phyloP scores from a whole-genome alignment of 228 moss, liverwort and hornwort species.

The Sphagnum fallax region DNA sequence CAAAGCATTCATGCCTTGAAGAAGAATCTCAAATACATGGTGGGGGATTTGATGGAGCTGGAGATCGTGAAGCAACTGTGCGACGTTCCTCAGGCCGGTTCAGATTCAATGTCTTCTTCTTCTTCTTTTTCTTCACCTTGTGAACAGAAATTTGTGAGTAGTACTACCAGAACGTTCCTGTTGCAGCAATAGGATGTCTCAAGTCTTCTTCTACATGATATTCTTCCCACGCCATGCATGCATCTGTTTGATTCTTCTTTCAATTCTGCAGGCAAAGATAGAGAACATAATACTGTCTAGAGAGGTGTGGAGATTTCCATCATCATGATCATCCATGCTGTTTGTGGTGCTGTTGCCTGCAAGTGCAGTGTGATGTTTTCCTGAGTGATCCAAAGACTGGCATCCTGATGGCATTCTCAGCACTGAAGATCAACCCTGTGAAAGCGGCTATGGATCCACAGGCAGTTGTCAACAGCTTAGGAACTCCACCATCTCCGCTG shows the following conservation, averaged over 20 bases:
- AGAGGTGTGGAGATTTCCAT: not conserved
- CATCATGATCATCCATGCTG: not conserved
- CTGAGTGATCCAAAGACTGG: constrained; percentile 34
- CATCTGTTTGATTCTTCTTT: not conserved
- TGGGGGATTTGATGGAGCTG: constrained; percentile 32
- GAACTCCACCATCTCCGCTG: too few relatives aligned
- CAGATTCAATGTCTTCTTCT: constrained; percentile 13
- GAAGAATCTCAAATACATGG: constrained; percentile 26
- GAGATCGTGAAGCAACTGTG: constrained; percentile 23
- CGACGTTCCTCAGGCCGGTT: not conserved
- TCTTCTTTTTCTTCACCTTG: constrained; percentile 1
- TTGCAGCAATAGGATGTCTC: constrained; percentile 4
- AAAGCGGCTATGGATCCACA: constrained; percentile 18
- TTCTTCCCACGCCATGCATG: not conserved
- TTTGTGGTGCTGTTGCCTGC: not conserved
- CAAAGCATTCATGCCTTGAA: not conserved
- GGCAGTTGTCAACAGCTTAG: constrained; percentile 4
- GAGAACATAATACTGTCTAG: not conserved
- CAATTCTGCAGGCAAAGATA: not conserved
- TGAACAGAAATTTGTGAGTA: constrained; percentile 36
- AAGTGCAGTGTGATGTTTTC: constrained; percentile 33
- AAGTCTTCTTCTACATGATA: not conserved
- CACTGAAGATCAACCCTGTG: constrained; percentile 25
- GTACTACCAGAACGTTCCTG: constrained; percentile 3
- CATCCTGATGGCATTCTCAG: constrained; percentile 25